Evolutionary conservation across 352 stramenopile species (phyloP).

Genomic region (Phytophthora boehmeriae): DNA sequence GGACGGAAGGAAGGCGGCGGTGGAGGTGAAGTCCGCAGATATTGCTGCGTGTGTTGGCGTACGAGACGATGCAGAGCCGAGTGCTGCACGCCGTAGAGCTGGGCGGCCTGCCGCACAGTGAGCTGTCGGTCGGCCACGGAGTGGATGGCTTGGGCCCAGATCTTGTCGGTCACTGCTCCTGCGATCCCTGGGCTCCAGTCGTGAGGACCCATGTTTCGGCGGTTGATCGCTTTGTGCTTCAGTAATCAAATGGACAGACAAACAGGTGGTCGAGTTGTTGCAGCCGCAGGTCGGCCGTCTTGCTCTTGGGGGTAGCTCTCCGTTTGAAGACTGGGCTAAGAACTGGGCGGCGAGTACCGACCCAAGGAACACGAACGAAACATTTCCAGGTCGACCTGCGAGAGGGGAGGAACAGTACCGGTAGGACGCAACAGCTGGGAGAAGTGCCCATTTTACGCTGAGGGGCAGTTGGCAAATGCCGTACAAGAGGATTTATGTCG

Average conservation of each 20-base stretch:
- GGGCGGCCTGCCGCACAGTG: slow-evolving; percentile 56
- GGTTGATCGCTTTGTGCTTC: not conserved
- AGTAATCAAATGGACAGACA: not conserved
- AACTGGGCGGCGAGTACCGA: not conserved
- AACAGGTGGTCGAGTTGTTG: too few relatives aligned
- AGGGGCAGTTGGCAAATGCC: too few relatives aligned
- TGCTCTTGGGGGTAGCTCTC: slow-evolving; percentile 1
- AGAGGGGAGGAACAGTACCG: slow-evolving; percentile 2
- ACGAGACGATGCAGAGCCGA: slow-evolving; percentile 69
- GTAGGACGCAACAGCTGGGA: not conserved
- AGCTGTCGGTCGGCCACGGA: slow-evolving; percentile 71
- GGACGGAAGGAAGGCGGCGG: not conserved
- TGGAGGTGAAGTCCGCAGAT: slow-evolving; percentile 10
- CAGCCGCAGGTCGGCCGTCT: not conserved
- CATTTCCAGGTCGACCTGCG: not conserved
- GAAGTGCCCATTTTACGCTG: not conserved
- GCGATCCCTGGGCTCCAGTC: not conserved
- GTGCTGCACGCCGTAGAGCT: slow-evolving; percentile 71
- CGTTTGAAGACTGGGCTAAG: not conserved
- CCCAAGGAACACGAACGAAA: slow-evolving; percentile 18
- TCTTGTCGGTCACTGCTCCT: slow-evolving; percentile 39
- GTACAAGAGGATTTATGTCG: too few relatives aligned
- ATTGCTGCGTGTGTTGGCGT: slow-evolving; percentile 33
- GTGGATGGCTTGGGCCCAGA: slow-evolving; percentile 71
- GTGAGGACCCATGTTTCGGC: slow-evolving; percentile 9